Evolutionary conservation across 2,329 filamentous ascomycete genomes (phyloP).

Genomic region (Aureobasidium sp.): DNA sequence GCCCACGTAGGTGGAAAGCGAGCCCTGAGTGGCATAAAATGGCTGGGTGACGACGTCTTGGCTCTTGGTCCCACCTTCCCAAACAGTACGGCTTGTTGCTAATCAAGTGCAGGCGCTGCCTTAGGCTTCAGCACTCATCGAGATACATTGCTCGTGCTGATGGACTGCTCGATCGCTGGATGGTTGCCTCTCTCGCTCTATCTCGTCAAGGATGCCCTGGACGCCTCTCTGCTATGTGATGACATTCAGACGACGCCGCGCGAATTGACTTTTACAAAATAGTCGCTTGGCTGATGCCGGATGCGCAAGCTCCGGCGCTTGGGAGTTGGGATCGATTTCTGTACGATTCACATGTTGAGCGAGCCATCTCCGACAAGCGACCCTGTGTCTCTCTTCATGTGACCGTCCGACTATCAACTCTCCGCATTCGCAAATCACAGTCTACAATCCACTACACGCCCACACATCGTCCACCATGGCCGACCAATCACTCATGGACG

Average conservation of each 20-base stretch:
- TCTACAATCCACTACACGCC: background rate
- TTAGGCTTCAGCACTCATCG: too few relatives aligned
- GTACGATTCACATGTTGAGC: background rate
- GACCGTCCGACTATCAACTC: background rate
- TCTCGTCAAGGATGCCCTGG: too few relatives aligned
- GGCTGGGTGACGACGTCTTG: background rate
- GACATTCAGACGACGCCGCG: background rate
- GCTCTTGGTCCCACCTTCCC: background rate
- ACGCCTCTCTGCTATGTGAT: background rate
- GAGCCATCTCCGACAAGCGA: background rate
- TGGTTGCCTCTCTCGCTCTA: background rate
- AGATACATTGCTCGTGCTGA: background rate
- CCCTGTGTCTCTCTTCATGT: background rate
- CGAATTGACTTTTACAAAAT: background rate
- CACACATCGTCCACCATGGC: background rate
- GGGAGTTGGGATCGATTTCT: background rate
- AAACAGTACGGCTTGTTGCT: background rate
- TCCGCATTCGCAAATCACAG: slow-evolving; percentile 1
- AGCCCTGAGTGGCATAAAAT: background rate
- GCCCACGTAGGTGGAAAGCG: slow-evolving; percentile 1
- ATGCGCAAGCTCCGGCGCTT: background rate
- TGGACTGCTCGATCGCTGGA: background rate
- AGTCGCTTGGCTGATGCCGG: background rate
- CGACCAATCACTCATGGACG: slow-evolving; percentile 16
- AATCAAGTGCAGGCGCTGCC: background rate